These are phyloP conservation scores for Cyberlindnera veronae DNA, from an alignment of 805 yeast species.

Conservation along the genomic window DNA sequence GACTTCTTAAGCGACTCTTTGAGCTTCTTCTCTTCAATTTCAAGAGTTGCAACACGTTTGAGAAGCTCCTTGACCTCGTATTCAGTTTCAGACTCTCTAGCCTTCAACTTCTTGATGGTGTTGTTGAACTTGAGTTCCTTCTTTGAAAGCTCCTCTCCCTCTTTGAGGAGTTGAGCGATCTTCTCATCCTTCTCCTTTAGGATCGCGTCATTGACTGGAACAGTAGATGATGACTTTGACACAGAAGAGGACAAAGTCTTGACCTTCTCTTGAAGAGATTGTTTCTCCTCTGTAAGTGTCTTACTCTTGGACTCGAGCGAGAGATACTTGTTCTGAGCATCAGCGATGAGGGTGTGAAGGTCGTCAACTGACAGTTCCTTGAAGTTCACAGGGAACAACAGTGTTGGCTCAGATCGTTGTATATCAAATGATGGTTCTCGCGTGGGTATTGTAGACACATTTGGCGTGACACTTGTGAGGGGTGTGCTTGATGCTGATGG, in stretches of 20 bases:
- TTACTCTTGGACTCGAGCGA: slow-evolving; percentile 16
- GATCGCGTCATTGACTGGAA: slow-evolving; percentile 27
- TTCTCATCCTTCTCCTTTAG: slow-evolving; percentile 47
- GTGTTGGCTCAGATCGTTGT: slow-evolving; percentile 1
- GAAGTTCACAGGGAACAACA: slow-evolving; percentile 12
- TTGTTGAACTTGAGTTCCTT: slow-evolving; percentile 69
- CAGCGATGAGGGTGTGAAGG: slow-evolving; percentile 12
- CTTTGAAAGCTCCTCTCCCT: slow-evolving; percentile 69
- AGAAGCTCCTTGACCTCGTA: slow-evolving; percentile 26
- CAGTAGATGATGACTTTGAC: background rate
- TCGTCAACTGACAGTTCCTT: slow-evolving; percentile 17
- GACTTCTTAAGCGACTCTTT: slow-evolving; percentile 28
- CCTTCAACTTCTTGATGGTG: slow-evolving; percentile 58
- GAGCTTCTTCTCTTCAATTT: slow-evolving; percentile 23
- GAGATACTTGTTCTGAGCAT: slow-evolving; percentile 15
- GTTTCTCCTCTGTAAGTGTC: slow-evolving; percentile 21
- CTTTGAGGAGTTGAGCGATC: slow-evolving; percentile 63
- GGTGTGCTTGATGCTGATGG: slow-evolving; percentile 4
- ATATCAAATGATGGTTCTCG: slow-evolving; percentile 9
- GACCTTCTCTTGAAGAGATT: slow-evolving; percentile 22
- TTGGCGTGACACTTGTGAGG: background rate
- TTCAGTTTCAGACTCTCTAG: slow-evolving; percentile 40
- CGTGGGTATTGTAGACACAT: background rate
- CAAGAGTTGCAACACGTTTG: slow-evolving; percentile 16
- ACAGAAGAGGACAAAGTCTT: slow-evolving; percentile 8